phyloP scores from a whole-genome alignment of 2,329 filamentous ascomycete species.

The Trichoderma asperellum region DNA sequence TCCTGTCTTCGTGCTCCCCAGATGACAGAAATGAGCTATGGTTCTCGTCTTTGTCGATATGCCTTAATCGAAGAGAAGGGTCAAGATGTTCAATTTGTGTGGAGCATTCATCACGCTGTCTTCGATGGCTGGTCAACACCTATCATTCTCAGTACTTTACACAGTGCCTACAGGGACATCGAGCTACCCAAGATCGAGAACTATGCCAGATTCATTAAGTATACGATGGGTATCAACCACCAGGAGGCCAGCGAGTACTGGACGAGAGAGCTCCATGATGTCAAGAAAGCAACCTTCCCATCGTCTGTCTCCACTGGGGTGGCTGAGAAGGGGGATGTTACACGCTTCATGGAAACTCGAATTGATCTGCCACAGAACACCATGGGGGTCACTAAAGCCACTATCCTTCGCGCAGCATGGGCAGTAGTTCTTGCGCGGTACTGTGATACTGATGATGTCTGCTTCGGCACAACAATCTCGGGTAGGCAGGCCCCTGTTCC shows the following conservation, averaged over 20 bases:
- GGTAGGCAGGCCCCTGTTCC: constrained; percentile 33
- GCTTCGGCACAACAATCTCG: constrained; percentile 32
- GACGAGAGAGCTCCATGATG: constrained; percentile 22
- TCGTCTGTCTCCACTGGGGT: neutral
- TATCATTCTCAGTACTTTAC: constrained; percentile 10
- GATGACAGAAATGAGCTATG: constrained; percentile 19
- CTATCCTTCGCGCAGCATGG: constrained; percentile 37
- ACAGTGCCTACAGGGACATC: constrained; percentile 4
- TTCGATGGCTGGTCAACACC: constrained; percentile 33
- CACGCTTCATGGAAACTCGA: constrained; percentile 19
- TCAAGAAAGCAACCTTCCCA: constrained; percentile 24
- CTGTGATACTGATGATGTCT: constrained; percentile 36
- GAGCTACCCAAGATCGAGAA: constrained; percentile 15
- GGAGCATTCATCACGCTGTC: constrained; percentile 31
- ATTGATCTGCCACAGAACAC: neutral
- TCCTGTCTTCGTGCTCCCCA: neutral
- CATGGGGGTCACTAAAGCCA: constrained; percentile 31
- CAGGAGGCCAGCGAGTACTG: constrained; percentile 24
- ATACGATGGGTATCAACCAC: constrained; percentile 18
- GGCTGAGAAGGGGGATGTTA: neutral
- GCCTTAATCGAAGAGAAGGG: constrained; percentile 4
- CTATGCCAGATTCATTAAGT: constrained; percentile 26
- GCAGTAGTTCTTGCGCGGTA: constrained; percentile 44
- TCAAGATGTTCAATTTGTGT: constrained; percentile 19
- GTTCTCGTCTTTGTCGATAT: constrained; percentile 27